phyloP scores from a whole-genome alignment of 108 stramenopile genomes.

The Fragilariopsis cylindrus region DNA sequence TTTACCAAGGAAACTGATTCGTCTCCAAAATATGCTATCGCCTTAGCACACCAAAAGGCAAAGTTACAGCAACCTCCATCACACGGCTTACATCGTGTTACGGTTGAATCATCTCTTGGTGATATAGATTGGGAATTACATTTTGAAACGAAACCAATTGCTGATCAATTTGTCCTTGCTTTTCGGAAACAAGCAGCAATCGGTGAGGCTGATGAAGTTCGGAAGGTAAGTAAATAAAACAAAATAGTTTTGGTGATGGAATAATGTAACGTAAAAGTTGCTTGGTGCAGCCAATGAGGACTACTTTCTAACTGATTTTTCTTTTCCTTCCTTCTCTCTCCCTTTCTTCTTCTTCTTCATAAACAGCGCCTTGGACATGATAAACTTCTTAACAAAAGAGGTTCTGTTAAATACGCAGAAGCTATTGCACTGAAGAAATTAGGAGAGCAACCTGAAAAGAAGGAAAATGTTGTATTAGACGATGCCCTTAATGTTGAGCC shows the following conservation, averaged over 20 bases:
- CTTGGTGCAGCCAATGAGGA: not conserved
- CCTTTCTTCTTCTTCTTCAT: not conserved
- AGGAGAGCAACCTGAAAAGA: conserved; percentile 73
- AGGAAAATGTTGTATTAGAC: conserved; percentile 45
- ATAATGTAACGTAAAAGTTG: too few species aligned
- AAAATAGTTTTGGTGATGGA: too few species aligned
- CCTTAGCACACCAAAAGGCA: conserved; percentile 46
- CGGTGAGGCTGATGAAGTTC: conserved; percentile 43
- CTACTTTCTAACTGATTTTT: not conserved
- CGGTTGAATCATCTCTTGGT: conserved; percentile 61
- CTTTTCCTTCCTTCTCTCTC: not conserved
- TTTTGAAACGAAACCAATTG: conserved; percentile 46
- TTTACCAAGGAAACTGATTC: conserved; percentile 48
- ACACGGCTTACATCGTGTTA: conserved; percentile 30
- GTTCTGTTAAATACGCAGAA: conserved; percentile 67
- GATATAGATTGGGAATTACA: conserved; percentile 74
- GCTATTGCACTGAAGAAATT: conserved; percentile 62
- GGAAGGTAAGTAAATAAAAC: conserved; percentile 28
- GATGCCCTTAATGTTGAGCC: not conserved
- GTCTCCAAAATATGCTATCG: conserved; percentile 79
- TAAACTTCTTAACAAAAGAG: conserved; percentile 55
- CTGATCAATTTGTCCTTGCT: conserved; percentile 45
- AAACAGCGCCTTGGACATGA: conserved; percentile 67
- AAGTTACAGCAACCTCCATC: conserved; percentile 10
- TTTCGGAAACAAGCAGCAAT: conserved; percentile 40